Evolutionary conservation across 371 early-diverging fungal genomes (phyloP).

Genomic region (Quaeritorhiza haematococci): DNA sequence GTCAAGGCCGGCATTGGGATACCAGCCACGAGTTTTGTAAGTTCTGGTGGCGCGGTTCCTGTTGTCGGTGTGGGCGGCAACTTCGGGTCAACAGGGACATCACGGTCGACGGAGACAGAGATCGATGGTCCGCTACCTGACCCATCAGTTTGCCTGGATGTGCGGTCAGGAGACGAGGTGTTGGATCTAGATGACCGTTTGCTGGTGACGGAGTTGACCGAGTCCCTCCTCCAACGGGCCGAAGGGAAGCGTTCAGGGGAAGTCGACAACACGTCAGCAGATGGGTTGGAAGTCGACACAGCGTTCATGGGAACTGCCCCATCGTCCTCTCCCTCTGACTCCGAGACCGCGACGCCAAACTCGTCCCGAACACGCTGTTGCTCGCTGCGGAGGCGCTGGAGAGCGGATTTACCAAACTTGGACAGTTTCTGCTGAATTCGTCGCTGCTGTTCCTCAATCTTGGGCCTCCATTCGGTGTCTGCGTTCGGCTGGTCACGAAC

Average conservation of each 20-base stretch:
- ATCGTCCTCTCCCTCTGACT: conserved; percentile 2
- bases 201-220: no score
- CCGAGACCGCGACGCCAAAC: conserved; percentile 3
- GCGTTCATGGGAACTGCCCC: neutral
- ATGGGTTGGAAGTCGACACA: neutral
- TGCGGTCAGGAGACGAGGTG: conserved; percentile 10
- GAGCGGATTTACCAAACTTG: conserved; percentile 40
- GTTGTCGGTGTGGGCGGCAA: neutral
- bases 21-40: neutral
- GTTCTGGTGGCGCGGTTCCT: neutral
- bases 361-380: conserved; percentile 10
- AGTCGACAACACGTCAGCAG: conserved; percentile 16
- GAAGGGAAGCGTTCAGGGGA: conserved; percentile 21
- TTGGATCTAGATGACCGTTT: conserved; percentile 10
- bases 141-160: no score
- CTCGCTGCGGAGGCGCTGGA: conserved; percentile 28
- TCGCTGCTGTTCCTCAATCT: conserved; percentile 49
- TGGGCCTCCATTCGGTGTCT: conserved; percentile 46
- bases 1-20: no score
- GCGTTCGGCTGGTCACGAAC: conserved; percentile 53
- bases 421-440: conserved; percentile 33
- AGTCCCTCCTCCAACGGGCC: conserved; percentile 2
- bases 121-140: conserved; percentile 1
- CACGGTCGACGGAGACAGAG: neutral
- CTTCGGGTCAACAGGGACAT: neutral